A percentile compares a stretch with the other conserved stretches of the same genome.
These are phyloP conservation scores for Leucaena leucocephala DNA, from an alignment of 306 rosid genomes.

Conservation along the genomic window DNA sequence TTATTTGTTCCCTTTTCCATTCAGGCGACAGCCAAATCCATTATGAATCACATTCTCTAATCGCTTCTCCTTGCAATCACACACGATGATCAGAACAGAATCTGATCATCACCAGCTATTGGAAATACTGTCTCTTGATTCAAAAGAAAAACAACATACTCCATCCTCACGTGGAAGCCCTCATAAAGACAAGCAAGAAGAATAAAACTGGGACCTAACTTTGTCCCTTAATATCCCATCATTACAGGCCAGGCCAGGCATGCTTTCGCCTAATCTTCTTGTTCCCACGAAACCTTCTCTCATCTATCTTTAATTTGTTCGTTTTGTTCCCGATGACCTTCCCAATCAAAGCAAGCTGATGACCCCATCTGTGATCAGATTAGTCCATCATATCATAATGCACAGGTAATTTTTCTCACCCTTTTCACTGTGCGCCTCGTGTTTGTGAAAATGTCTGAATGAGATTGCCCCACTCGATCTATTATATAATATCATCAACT, in stretches of 20 bases:
- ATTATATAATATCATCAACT: not conserved
- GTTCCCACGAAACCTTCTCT: not conserved
- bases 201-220: slow-evolving; percentile 46
- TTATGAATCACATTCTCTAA: slow-evolving; percentile 1
- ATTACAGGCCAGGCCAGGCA: slow-evolving; percentile 31
- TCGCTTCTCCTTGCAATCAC: not conserved
- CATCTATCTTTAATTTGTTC: not conserved
- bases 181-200: slow-evolving; percentile 37
- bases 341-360: not conserved
- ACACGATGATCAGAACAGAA: not conserved
- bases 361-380: slow-evolving; percentile 25
- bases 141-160: not conserved
- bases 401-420: not conserved
- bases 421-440: not conserved
- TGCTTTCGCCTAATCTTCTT: slow-evolving; percentile 22
- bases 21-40: not conserved
- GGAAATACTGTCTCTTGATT: too few species aligned
- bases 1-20: not conserved
- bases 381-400: slow-evolving; percentile 30
- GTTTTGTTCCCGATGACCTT: not conserved
- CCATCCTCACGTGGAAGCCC: slow-evolving; percentile 33
- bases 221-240: slow-evolving; percentile 35
- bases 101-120: too few species aligned
- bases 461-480: not conserved
- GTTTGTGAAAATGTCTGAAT: not conserved